Percentiles rank a stretch among this genome's conserved stretches.
These are phyloP conservation scores for Neopestalotiopsis sp. DNA, from an alignment of 2,329 filamentous ascomycete species.

Conservation along the genomic window DNA sequence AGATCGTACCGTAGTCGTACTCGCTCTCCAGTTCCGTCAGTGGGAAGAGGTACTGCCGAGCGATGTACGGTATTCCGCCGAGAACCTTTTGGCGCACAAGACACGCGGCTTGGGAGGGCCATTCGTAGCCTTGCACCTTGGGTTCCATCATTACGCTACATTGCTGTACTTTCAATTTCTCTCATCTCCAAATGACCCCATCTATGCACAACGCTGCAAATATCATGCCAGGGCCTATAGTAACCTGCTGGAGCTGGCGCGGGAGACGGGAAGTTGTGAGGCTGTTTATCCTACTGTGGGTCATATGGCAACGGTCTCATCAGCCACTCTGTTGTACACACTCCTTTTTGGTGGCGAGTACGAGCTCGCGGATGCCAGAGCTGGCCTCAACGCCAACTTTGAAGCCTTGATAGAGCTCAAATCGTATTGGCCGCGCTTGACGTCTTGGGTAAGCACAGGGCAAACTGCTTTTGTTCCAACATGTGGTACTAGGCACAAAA, in stretches of 20 bases:
- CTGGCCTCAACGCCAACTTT: not conserved
- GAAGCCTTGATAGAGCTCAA: not conserved
- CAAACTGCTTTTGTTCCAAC: not conserved
- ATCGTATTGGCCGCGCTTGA: not conserved
- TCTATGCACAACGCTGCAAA: not conserved
- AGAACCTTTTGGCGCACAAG: not conserved
- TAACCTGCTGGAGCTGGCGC: not conserved
- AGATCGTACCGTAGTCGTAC: not conserved
- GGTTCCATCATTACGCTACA: not conserved
- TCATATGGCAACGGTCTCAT: not conserved
- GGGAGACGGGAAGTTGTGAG: not conserved
- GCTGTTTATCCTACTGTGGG: not conserved
- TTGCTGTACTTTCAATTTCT: not conserved
- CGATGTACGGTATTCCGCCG: not conserved
- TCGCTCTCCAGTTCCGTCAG: not conserved
- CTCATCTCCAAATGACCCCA: not conserved
- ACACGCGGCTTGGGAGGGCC: not conserved
- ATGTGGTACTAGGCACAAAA: too few species aligned
- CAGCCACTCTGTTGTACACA: not conserved
- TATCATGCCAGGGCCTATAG: not conserved
- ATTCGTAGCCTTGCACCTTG: not conserved
- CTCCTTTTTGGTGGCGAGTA: not conserved
- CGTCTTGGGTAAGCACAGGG: not conserved
- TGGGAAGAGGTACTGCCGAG: not conserved
- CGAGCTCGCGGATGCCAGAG: not conserved